Percentiles rank a stretch among this genome's conserved stretches.
phyloP scores from a whole-genome alignment of 169 alveolate genomes.

The Condylostoma magnum region DNA sequence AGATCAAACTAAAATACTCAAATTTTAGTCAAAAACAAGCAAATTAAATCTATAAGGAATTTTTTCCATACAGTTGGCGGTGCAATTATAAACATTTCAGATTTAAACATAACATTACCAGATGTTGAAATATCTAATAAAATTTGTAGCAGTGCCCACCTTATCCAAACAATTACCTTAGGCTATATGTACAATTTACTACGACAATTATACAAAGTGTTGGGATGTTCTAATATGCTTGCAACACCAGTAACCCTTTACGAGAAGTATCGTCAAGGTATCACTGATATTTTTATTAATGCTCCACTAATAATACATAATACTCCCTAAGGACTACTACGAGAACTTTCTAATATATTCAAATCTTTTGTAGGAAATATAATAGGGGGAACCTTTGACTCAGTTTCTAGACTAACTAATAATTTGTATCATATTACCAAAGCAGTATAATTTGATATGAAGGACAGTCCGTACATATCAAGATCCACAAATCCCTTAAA shows the following conservation, averaged over 20 bases:
- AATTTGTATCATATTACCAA: constrained; percentile 49
- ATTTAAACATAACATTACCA: too few species aligned
- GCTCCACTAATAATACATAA: constrained; percentile 69
- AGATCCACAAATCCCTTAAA: too few species aligned
- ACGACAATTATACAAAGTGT: constrained; percentile 55
- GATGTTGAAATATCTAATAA: too few species aligned
- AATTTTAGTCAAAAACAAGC: too few species aligned
- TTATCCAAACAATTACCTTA: constrained; percentile 31
- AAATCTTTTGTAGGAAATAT: constrained; percentile 48
- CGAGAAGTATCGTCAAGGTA: constrained; percentile 74
- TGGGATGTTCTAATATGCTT: constrained; percentile 69
- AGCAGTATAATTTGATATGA: constrained; percentile 27
- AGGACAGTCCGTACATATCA: too few species aligned
- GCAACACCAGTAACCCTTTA: constrained; percentile 78
- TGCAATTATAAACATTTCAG: too few species aligned
- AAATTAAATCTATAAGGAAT: too few species aligned
- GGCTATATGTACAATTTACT: constrained; percentile 58
- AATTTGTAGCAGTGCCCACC: too few species aligned
- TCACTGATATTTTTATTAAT: constrained; percentile 66
- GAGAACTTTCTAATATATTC: constrained; percentile 68
- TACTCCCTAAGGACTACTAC: constrained; percentile 72
- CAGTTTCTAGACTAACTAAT: constrained; percentile 66
- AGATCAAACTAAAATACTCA: too few species aligned
- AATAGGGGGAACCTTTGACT: constrained; percentile 64
- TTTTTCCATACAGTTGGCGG: too few species aligned